Evolutionary conservation across 2,329 filamentous ascomycete genomes (phyloP).

Genomic region (Dactylellina leptospora): DNA sequence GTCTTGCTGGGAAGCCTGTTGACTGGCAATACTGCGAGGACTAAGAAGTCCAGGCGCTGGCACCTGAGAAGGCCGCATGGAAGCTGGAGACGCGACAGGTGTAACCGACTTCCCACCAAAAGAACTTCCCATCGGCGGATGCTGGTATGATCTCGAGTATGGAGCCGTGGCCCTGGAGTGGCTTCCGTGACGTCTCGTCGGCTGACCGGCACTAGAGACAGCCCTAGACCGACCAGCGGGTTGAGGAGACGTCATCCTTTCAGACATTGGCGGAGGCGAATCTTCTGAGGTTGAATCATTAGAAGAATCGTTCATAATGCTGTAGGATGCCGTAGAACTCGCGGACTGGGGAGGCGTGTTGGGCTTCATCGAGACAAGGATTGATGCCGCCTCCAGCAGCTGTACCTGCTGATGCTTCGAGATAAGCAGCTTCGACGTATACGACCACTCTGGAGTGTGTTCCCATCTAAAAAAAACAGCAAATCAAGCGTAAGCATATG

Average conservation of each 20-base stretch:
- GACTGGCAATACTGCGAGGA: conserved; percentile 50
- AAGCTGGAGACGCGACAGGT: conserved; percentile 66
- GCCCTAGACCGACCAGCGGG: conserved; percentile 65
- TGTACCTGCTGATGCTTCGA: conserved; percentile 99
- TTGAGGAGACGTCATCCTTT: conserved; percentile 63
- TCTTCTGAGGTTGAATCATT: conserved; percentile 85
- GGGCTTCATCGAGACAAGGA: conserved; percentile 88
- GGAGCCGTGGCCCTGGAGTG: conserved; percentile 54
- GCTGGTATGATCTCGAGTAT: conserved; percentile 51
- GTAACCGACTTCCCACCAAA: conserved; percentile 59
- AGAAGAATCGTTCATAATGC: conserved; percentile 63
- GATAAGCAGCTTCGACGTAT: conserved; percentile 95
- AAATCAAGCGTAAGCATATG: conserved; percentile 59
- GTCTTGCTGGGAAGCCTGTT: conserved; percentile 74
- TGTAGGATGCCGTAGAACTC: conserved; percentile 53
- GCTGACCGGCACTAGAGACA: conserved; percentile 51
- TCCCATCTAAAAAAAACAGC: conserved; percentile 79
- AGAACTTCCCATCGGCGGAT: conserved; percentile 49
- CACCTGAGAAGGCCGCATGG: conserved; percentile 59
- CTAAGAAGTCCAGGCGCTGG: conserved; percentile 30
- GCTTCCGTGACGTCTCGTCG: conserved; percentile 56
- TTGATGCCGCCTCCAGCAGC: conserved; percentile 94
- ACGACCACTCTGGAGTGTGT: conserved; percentile 97
- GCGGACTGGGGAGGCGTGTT: conserved; percentile 72
- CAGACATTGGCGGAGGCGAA: conserved; percentile 86